Evolutionary conservation across 2,329 filamentous ascomycete genomes (phyloP).

Genomic region (Kalmusia sp.): DNA sequence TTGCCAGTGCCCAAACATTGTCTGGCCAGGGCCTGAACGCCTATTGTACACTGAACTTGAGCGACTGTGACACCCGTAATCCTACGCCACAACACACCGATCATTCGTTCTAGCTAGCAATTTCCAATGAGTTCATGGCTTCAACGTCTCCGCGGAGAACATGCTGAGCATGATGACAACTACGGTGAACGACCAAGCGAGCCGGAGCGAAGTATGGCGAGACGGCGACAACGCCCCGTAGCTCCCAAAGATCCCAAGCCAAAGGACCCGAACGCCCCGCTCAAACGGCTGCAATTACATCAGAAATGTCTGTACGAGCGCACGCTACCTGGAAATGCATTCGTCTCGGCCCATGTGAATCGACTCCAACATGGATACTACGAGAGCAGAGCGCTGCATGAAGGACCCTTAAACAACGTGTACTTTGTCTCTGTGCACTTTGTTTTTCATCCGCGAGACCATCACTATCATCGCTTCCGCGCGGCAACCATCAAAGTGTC

Average conservation of each 20-base stretch:
- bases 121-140: conserved; percentile 21
- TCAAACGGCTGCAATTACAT: conserved; percentile 34
- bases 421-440: conserved; percentile 59
- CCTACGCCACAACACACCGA: background rate
- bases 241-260: conserved; percentile 13
- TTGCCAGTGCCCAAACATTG: background rate
- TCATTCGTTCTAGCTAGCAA: background rate
- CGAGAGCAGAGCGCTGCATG: conserved; percentile 52
- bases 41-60: background rate
- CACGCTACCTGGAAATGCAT: conserved; percentile 55
- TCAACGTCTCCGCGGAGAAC: conserved; percentile 11
- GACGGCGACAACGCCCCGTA: conserved; percentile 11
- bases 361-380: conserved; percentile 59
- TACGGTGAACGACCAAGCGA: background rate
- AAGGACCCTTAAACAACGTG: conserved; percentile 50
- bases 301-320: conserved; percentile 58
- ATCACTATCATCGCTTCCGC: conserved; percentile 54
- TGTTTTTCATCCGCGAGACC: conserved; percentile 57
- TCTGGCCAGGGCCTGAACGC: background rate
- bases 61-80: background rate
- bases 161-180: background rate
- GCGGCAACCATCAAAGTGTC: conserved; percentile 54
- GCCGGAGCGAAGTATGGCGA: conserved; percentile 3
- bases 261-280: conserved; percentile 34
- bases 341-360: conserved; percentile 58